Base-by-base conservation (phyloP, 805 yeast genomes). In the Kluyveromyces aestuarii region DNA sequence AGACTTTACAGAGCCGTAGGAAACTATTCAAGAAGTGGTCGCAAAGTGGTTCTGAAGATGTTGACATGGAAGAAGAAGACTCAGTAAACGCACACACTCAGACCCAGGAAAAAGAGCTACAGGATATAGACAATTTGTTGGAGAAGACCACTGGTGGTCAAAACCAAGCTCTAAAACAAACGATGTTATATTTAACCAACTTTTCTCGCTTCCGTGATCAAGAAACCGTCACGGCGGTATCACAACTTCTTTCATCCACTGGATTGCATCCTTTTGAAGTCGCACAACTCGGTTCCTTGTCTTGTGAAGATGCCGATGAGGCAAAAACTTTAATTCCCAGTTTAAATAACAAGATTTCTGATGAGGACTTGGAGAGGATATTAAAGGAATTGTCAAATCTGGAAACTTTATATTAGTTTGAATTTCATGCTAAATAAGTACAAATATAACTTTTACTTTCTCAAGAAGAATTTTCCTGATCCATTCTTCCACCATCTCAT, bases 281-380 rank as follows among this genome's bases (percentile, higher is more conserved):
- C 48, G 96, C 98, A 1, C 98, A 93, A 68, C 48, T 73, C 50
- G 91, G 95, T 0, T 87, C 95, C 3, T 74, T 91, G 52, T 85
- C 93, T 30, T 90, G 97, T 68, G 99, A 91, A 62, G 97, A 91
- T 53, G 89, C 95, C 6, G 99, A 87, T 62, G 99, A 93, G 72
- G 98, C 98, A 37, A 87, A 87, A 68, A 87, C 96, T 16, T 74
- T 93, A 60, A 83, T 93, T 50, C 97, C 99, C 43, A 85, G 96
- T 66, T 74, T 93, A 61, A 76, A 79, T 21, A 80, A 76, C 52
- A 90, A 90, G 66, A 88, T 86, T 46, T 78, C 85, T 9, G 95
- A 89, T 55, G 85, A 86, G 40, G 97, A 90, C 61, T 71, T 93
- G 51, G 96, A 89, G 66, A 81, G 87, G 44, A 76, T 91, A 49